A percentile compares a stretch with the other conserved stretches of the same genome.
Conservation (phyloP, 2,329 filamentous ascomycete genomes). For the Aspergillus hortae region DNA sequence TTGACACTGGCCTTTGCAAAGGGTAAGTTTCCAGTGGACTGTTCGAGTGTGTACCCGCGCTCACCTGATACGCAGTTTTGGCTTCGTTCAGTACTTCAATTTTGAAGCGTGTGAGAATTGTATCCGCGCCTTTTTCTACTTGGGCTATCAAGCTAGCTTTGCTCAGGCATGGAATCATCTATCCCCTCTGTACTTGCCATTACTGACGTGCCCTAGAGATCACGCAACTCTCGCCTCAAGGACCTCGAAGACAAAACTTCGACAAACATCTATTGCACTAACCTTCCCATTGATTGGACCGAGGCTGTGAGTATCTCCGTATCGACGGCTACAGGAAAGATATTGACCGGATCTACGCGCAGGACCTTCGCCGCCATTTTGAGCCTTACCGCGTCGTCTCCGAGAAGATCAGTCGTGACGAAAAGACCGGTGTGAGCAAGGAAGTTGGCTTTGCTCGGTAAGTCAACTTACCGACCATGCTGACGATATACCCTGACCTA, state of each 20-base stretch:
- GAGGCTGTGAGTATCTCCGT: slow-evolving; percentile 64
- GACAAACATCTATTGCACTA: slow-evolving; percentile 97
- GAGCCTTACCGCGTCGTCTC: slow-evolving; percentile 68
- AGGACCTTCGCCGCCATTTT: slow-evolving; percentile 67
- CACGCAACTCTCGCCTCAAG: slow-evolving; percentile 97
- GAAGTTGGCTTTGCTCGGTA: slow-evolving; percentile 97
- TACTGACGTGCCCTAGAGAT: slow-evolving; percentile 63
- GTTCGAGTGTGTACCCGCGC: slow-evolving; percentile 20
- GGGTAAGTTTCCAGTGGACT: slow-evolving; percentile 60
- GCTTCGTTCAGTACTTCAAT: slow-evolving; percentile 92
- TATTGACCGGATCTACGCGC: slow-evolving; percentile 15
- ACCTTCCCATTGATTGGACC: slow-evolving; percentile 85
- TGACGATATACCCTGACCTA: slow-evolving; percentile 3
- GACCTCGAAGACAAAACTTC: slow-evolving; percentile 85
- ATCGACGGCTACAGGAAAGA: not conserved
- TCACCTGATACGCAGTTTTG: slow-evolving; percentile 62
- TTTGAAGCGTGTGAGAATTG: slow-evolving; percentile 89
- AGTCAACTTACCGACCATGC: slow-evolving; percentile 1
- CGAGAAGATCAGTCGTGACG: slow-evolving; percentile 90
- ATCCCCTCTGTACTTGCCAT: not conserved
- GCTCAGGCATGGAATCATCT: slow-evolving; percentile 61
- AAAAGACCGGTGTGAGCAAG: slow-evolving; percentile 80
- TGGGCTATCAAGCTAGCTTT: slow-evolving; percentile 97
- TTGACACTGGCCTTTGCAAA: slow-evolving; percentile 89
- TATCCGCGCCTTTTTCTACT: slow-evolving; percentile 89